Evolutionary conservation across 495 filamentous ascomycete genomes (phyloP), one percentile per base, ranked within the genome.

Genomic region (Neurospora discreta): DNA sequence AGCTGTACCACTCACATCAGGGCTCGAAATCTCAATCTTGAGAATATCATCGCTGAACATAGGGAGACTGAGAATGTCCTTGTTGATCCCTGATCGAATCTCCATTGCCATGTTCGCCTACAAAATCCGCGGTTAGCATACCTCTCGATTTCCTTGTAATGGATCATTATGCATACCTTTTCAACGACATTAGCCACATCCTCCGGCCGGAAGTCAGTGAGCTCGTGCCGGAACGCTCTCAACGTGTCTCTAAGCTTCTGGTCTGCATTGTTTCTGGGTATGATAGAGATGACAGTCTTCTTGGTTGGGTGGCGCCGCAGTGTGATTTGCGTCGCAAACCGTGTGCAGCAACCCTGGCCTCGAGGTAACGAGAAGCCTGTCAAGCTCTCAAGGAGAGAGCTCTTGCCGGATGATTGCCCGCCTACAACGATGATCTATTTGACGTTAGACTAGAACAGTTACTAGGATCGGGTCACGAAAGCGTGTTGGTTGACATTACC

Each of bases 321-420:
- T 18, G 87, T 77, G 1, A 89, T 73, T 75, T 89, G 86, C 0
- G 85, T 88, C 3, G 87, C 81, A 71, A 87, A 88, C 39, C 85
- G 78, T 0, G 87, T 89, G 74, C 84, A 87, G 0, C 87, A 71
- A 44, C 76, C 85, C 46, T 80, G 82, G 70, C 83, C 83, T 8
- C 77, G 76, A 2, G 87, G 87, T 70, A 91, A 89, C 0, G 82
- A 79, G 18, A 90, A 81, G 6, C 87, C 84, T 1, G 87, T 89
- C 18, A 91, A 84, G 11, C 87, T 88, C 70, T 90, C 88, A 0
- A 91, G 82, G 3, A 91, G 89, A 0, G 88, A 90, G 75, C 86
- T 88, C 72, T 90, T 90, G 13, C 88, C 88, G 18, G 83, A 80
- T 0, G 84, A 88, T 71, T 89, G 87, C 74, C 89, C 85, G 3